These are phyloP conservation scores for Hericium alpestre DNA, from an alignment of 768 basidiomycete genomes.

Conservation along the genomic window DNA sequence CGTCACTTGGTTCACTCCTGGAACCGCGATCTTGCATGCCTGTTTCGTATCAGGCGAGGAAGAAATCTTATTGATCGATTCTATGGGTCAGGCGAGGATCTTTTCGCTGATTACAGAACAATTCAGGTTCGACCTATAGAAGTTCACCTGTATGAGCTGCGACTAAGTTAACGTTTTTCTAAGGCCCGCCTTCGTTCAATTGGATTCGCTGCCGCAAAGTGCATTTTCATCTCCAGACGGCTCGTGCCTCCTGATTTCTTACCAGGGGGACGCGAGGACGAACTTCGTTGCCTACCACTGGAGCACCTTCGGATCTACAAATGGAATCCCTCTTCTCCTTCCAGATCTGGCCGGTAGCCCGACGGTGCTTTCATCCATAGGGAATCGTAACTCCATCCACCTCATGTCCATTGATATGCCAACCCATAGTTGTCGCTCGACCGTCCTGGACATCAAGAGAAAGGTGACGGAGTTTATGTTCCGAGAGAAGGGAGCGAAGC, in stretches of 20 bases:
- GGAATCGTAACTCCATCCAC: conserved; percentile 31
- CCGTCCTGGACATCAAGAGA: conserved; percentile 41
- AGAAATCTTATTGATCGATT: conserved; percentile 43
- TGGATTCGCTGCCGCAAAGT: conserved; percentile 23
- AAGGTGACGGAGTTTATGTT: conserved; percentile 49
- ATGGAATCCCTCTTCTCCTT: conserved; percentile 31
- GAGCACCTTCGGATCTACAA: conserved; percentile 42
- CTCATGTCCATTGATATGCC: conserved; percentile 29
- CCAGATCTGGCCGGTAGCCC: conserved; percentile 15
- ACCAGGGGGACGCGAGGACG: conserved; percentile 11
- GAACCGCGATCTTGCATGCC: conserved; percentile 22
- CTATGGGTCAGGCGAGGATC: conserved; percentile 31
- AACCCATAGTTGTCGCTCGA: conserved; percentile 26
- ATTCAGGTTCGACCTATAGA: conserved; percentile 33
- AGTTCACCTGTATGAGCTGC: not conserved
- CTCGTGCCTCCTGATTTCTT: conserved; percentile 34
- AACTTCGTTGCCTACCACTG: conserved; percentile 39
- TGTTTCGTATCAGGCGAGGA: conserved; percentile 41
- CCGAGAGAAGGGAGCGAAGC: conserved; percentile 28
- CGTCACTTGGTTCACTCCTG: not conserved
- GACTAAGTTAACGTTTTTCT: not conserved
- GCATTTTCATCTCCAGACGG: conserved; percentile 44
- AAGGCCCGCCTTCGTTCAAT: conserved; percentile 37
- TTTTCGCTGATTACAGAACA: conserved; percentile 36
- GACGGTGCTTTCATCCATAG: conserved; percentile 34